phyloP scores from a whole-genome alignment of 1,284 basidiomycete genomes.

The Irpex lacteus region DNA sequence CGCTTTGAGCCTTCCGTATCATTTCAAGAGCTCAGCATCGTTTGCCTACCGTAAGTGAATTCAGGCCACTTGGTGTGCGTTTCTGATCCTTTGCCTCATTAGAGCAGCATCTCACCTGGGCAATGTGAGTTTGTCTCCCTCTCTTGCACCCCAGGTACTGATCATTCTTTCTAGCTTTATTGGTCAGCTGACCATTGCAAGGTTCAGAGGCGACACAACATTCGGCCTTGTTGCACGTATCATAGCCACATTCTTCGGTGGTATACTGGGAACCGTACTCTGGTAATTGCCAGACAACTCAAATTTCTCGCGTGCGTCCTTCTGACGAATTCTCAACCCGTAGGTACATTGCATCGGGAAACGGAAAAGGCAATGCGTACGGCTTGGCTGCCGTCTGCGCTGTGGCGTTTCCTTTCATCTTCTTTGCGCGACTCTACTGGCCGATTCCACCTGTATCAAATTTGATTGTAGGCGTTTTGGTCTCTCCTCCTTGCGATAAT shows the following conservation, averaged over 20 bases:
- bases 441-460: conserved; percentile 72
- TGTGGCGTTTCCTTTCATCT: conserved; percentile 71
- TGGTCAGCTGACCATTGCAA: conserved; percentile 66
- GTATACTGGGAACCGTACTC: conserved; percentile 62
- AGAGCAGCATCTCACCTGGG: conserved; percentile 60
- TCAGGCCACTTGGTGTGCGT: background rate
- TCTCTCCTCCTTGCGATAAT: background rate
- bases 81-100: conserved; percentile 1
- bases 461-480: conserved; percentile 42
- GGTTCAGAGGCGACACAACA: conserved; percentile 76
- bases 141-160: background rate
- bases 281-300: conserved; percentile 45
- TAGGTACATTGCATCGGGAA: conserved; percentile 75
- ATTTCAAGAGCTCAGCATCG: conserved; percentile 49
- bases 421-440: conserved; percentile 69
- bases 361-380: conserved; percentile 66
- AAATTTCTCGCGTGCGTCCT: background rate
- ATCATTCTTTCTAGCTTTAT: conserved; percentile 48
- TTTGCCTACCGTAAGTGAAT: conserved; percentile 52
- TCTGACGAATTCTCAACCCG: background rate
- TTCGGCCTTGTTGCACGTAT: conserved; percentile 66
- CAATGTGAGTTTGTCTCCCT: conserved; percentile 36
- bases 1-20: conserved; percentile 56
- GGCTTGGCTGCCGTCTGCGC: conserved; percentile 71
- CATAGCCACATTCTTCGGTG: conserved; percentile 68